Base-by-base conservation (phyloP, 1,284 basidiomycete species). In the Irpex sp. region DNA sequence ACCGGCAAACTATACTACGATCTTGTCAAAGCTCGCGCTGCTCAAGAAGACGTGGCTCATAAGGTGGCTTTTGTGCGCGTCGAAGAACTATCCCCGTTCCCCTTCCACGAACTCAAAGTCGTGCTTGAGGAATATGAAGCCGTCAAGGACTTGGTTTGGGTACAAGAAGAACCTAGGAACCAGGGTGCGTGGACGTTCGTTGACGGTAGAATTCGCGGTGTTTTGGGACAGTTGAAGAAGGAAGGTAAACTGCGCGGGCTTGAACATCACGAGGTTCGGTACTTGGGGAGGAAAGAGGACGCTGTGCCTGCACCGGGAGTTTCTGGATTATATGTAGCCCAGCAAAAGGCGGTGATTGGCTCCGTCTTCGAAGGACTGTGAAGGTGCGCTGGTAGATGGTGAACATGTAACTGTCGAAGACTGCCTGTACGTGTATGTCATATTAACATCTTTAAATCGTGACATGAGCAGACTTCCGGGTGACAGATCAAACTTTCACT, bases 1-100 rank as follows among this genome's bases (percentile, higher is more conserved):
- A 83, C 86, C 0, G 94, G 94, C 26, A 96, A 96, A 77, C 76
- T 95, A 8, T 95, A 93, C 77, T 95, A 95, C 74, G 92, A 95
- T 46, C 84, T 96, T 13, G 75, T 83, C 59, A 92, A 92, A 65
- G 85, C 89, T 63, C 83, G 93, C 2, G 72, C 82, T 9, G 21
- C 13, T 15, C 35, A 53, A 13, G 26, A 11, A 43, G 50, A 75
- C 79, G 0, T 77, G 76, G 1, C 71, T 86, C 21, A 81, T n/a
- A 74, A 77, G 2, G 81, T 93, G 1, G 87, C 88, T 0, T 80
- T 95, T 65, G 75, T 95, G 31, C 86, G 94, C 11, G 72, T 95
- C 61, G 94, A 95, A 71, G 94, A 95, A 72, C 79, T 96, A 4
- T 85, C 87, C 8, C 94, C 94, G 0, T 95, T 96, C 85, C 93